phyloP scores from a whole-genome alignment of 2,329 filamentous ascomycete species.

The Colletotrichum magnum region DNA sequence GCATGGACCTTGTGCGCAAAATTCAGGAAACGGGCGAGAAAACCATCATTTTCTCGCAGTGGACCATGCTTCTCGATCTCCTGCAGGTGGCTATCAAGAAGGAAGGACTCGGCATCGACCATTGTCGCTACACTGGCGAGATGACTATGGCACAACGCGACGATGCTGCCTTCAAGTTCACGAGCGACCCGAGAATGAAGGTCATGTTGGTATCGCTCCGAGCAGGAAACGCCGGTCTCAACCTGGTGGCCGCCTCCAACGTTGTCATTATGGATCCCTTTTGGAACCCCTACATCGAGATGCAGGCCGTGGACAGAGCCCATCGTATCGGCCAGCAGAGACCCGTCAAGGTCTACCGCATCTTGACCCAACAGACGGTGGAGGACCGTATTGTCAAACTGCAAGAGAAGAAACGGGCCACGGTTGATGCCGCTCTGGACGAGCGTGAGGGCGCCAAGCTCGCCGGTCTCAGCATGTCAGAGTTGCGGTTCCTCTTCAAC shows the following conservation, averaged over 20 bases:
- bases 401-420: conserved; percentile 82
- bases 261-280: conserved; percentile 94
- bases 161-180: conserved; percentile 76
- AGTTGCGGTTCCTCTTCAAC: conserved; percentile 79
- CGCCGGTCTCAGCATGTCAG: conserved; percentile 74
- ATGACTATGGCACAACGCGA: conserved; percentile 79
- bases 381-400: conserved; percentile 88
- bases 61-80: conserved; percentile 83
- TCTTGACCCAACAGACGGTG: conserved; percentile 83
- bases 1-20: conserved; percentile 72
- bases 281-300: conserved; percentile 95
- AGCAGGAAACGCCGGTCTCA: conserved; percentile 88
- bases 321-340: conserved; percentile 87
- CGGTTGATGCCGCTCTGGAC: conserved; percentile 85
- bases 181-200: conserved; percentile 68
- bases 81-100: conserved; percentile 79
- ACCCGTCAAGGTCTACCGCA: conserved; percentile 83
- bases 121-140: conserved; percentile 81
- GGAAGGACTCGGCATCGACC: conserved; percentile 64
- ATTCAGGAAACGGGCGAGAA: conserved; percentile 73
- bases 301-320: conserved; percentile 91
- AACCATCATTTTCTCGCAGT: conserved; percentile 86
- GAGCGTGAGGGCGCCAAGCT: conserved; percentile 78
- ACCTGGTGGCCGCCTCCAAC: conserved; percentile 84
- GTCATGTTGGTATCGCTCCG: conserved; percentile 86